Base-by-base conservation (phyloP, 1,284 basidiomycete genomes). In the Naganishia sp. region DNA sequence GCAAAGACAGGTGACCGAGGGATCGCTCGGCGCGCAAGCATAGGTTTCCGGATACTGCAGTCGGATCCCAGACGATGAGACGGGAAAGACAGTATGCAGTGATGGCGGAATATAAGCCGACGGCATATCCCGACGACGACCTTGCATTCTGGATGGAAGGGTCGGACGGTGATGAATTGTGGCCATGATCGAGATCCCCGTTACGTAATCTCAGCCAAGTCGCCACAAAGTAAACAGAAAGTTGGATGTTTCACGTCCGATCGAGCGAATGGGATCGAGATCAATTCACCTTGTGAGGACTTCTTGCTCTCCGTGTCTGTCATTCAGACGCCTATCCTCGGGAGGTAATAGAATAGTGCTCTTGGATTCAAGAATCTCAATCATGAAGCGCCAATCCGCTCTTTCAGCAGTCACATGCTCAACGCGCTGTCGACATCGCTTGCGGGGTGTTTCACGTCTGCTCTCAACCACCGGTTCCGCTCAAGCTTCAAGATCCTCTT, bases 211-310 rank as follows among this genome's bases (percentile, higher is more conserved):
- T 17, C 21, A 1, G 58, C 58, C 50, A 50, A n/a, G 35, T 61
- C 50, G 50, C 43, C 31, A 58, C 56, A 58, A 58, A 58, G 56
- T 58, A 58, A 61, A 61, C 58, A 61, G 21, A 61, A 61, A 61
- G 58, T 61, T 47, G 58, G 46, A 43, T 39, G 45, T 18, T 35
- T 50, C 49, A 50, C 3, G n/a, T 54, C 7, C 10, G 35, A 39
- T 54, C 17, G 25, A 52, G 21, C 25, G 50, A 28, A 52, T 52
- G 25, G 28, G 3, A 23, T 23, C 50, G 15, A 17, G 15, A 28
- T 17, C 31, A 35, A 32, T 32, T 35, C 50, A 18, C 25, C 18
- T 15, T 18, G 6, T 47, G n/a, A 17, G 10, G 23, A 2, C 18
- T n/a, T n/a, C 45, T 6, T 18, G 45, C 18, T 7, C 15, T n/a